A percentile compares a stretch with the other conserved stretches of the same genome.
Conservation (phyloP, 352 stramenopile genomes). For the Pythium phragmiticola region DNA sequence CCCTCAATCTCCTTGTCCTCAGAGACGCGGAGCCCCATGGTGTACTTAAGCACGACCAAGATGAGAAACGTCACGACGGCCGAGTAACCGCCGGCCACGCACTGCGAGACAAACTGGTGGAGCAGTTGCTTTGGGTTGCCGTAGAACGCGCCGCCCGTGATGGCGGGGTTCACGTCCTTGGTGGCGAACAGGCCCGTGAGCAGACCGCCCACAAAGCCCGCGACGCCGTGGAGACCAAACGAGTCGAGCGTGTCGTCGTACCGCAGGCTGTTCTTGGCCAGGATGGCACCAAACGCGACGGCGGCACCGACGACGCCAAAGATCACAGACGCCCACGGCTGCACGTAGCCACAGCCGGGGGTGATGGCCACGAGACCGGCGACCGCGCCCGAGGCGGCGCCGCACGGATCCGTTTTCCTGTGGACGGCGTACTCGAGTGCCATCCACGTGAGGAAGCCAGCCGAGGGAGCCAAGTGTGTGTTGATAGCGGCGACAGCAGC, state of each 20-base stretch:
- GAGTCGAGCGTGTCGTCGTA: constrained; percentile 85
- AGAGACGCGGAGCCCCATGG: constrained; percentile 66
- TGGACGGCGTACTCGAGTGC: constrained; percentile 47
- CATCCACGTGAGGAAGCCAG: constrained; percentile 73
- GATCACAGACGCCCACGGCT: constrained; percentile 64
- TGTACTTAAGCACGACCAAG: constrained; percentile 66
- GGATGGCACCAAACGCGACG: constrained; percentile 51
- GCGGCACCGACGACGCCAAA: constrained; percentile 66
- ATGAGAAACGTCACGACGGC: constrained; percentile 70
- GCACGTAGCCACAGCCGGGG: constrained; percentile 66
- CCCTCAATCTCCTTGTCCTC: constrained; percentile 78
- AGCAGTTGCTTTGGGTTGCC: constrained; percentile 43
- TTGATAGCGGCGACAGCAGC: constrained; percentile 70
- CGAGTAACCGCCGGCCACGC: constrained; percentile 63
- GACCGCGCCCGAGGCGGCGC: constrained; percentile 57
- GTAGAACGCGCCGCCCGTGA: constrained; percentile 55
- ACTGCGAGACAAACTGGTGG: constrained; percentile 57
- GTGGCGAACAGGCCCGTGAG: constrained; percentile 74
- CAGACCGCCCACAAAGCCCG: constrained; percentile 58
- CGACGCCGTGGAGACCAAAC: constrained; percentile 73
- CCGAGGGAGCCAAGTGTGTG: constrained; percentile 61
- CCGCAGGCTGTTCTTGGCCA: constrained; percentile 62
- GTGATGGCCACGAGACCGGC: constrained; percentile 71
- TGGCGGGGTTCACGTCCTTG: constrained; percentile 51
- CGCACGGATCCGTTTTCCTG: constrained; percentile 64